Conservation (phyloP, 2,329 filamentous ascomycete species). For the Metarhizium robertsii region DNA sequence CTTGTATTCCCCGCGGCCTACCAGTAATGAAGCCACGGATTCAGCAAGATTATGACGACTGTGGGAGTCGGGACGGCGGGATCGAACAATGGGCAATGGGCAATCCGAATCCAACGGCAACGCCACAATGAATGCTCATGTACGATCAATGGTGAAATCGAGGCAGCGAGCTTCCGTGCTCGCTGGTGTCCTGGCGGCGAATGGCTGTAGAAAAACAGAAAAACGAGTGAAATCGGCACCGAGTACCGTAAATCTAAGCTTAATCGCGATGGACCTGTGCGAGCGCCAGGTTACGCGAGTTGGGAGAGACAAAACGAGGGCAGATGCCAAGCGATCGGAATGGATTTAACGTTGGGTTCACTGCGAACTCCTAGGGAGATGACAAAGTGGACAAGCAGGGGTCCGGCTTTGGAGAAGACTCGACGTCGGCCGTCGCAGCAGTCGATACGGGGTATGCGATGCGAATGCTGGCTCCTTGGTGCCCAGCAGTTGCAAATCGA, state of each 20-base stretch:
- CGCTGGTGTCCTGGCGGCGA: background rate
- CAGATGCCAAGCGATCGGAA: background rate
- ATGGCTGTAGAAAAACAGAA: constrained; percentile 1
- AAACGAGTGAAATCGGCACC: constrained; percentile 47
- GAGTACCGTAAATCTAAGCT: constrained; percentile 28
- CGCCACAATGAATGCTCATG: no score
- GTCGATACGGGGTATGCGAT: background rate
- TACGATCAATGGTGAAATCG: no score
- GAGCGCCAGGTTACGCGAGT: background rate
- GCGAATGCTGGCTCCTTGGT: background rate
- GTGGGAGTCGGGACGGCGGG: background rate
- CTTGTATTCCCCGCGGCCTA: background rate
- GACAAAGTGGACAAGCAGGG: background rate
- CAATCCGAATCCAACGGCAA: no score
- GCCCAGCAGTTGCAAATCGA: background rate
- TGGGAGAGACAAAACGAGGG: background rate
- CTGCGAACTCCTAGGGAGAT: background rate
- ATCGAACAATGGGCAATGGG: background rate
- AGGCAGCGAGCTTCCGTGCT: no score
- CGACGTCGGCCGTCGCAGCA: background rate
- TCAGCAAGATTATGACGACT: background rate
- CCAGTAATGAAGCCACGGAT: no score
- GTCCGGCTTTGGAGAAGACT: no score
- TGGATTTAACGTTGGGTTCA: background rate
- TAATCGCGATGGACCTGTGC: background rate